These are phyloP conservation scores for Monosporascus sp. DNA, from an alignment of 2,329 filamentous ascomycete genomes.

Conservation along the genomic window DNA sequence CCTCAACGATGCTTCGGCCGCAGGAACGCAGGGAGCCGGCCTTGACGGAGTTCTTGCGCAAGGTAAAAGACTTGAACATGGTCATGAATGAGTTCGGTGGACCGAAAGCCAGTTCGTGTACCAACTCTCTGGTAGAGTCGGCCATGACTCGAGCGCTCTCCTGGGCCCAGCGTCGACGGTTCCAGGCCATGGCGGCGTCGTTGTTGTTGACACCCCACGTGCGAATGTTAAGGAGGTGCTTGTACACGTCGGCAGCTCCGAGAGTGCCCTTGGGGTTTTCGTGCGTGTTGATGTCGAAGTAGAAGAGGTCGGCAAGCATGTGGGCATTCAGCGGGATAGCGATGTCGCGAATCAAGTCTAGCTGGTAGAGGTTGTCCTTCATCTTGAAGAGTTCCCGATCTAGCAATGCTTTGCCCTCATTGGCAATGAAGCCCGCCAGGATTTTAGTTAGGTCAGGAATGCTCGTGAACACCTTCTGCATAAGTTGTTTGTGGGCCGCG, in stretches of 20 bases:
- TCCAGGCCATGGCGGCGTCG: conserved; percentile 42
- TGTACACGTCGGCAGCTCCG: conserved; percentile 36
- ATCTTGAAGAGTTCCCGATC: conserved; percentile 33
- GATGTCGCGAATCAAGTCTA: conserved; percentile 45
- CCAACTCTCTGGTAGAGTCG: conserved; percentile 33
- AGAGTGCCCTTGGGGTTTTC: conserved; percentile 47
- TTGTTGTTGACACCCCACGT: conserved; percentile 43
- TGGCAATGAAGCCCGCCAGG: conserved; percentile 27
- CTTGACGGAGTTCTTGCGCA: conserved; percentile 25
- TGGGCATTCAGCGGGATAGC: conserved; percentile 54
- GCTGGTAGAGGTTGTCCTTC: conserved; percentile 31
- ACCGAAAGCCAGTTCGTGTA: conserved; percentile 30
- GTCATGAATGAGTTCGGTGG: conserved; percentile 3
- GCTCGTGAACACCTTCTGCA: conserved; percentile 29
- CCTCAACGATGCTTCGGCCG: conserved; percentile 33
- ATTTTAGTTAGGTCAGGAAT: conserved; percentile 27
- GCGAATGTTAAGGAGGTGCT: conserved; percentile 37
- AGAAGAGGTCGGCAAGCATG: conserved; percentile 52
- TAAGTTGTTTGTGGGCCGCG: conserved; percentile 23
- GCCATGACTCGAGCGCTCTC: conserved; percentile 33
- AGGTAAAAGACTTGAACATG: conserved; percentile 23
- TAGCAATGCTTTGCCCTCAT: conserved; percentile 34
- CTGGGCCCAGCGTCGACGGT: conserved; percentile 36
- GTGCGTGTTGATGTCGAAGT: conserved; percentile 50
- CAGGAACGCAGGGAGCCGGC: conserved; percentile 33